phyloP scores from a whole-genome alignment of 2,329 filamentous ascomycete species.

The Chrysoporthe deuterocubensis region DNA sequence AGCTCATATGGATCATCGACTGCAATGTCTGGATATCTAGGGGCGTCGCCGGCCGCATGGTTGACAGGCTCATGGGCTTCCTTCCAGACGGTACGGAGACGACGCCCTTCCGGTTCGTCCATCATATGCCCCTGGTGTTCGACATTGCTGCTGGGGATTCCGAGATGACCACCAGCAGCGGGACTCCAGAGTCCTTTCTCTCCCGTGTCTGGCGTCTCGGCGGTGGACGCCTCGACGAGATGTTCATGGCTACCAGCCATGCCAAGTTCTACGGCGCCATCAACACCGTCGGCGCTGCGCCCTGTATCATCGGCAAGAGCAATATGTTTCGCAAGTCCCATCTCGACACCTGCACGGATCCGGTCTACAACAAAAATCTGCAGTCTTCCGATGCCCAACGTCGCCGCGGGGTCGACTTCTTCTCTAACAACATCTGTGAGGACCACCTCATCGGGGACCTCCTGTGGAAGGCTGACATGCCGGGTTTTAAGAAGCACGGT shows the following conservation, averaged over 20 bases:
- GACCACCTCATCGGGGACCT: conserved; percentile 94
- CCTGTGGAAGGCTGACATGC: conserved; percentile 74
- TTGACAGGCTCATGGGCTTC: conserved; percentile 81
- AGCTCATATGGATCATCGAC: conserved; percentile 91
- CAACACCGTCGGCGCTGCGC: conserved; percentile 87
- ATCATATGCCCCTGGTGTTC: conserved; percentile 89
- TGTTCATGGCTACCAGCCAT: conserved; percentile 92
- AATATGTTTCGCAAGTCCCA: conserved; percentile 98
- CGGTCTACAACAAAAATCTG: conserved; percentile 49
- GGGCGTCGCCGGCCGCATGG: conserved; percentile 83
- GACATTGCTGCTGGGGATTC: conserved; percentile 55
- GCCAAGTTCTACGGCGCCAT: conserved; percentile 98
- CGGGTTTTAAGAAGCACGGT: conserved; percentile 76
- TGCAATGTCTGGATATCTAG: conserved; percentile 92
- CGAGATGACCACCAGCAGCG: background rate
- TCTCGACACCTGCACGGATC: conserved; percentile 72
- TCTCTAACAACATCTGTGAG: conserved; percentile 96
- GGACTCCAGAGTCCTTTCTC: background rate
- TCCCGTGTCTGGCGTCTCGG: conserved; percentile 46
- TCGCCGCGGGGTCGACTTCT: conserved; percentile 80
- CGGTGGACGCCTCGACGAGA: conserved; percentile 87
- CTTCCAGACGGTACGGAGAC: conserved; percentile 50
- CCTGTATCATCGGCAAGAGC: conserved; percentile 94
- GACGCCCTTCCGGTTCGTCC: conserved; percentile 84
- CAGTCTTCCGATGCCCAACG: conserved; percentile 43